Base-by-base conservation (phyloP, 257 asterid genomes). In the Nicotiana benthamiana region DNA sequence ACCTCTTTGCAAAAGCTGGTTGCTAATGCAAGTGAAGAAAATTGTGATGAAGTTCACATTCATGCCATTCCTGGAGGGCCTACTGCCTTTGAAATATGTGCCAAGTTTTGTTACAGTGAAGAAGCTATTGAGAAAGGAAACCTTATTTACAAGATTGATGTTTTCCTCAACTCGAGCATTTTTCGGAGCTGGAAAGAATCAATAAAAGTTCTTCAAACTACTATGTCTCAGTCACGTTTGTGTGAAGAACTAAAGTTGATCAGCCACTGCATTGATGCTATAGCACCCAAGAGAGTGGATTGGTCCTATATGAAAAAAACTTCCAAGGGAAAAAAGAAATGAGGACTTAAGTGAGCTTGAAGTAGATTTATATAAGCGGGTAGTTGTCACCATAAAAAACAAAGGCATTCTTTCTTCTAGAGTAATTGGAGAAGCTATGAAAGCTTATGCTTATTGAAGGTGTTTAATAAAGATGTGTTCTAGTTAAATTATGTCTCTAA, bases 341-440 rank as follows among this genome's bases (percentile, higher is more conserved):
- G 27, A 95, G 89, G 98, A 95, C 81, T n/a, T n/a, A 80, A 89
- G 85, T n/a, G 99, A 95, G 75, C 97, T 93, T 18, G 98, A 95
- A 40, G 87, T 93, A 15, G 98, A 93, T 70, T 81, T 95, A 28
- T 95, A 85, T 75, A 91, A 89, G 82, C 87, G 93, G 26, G 92
- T 93, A 46, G 85, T 95, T 36, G 46, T 82, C 54, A 59, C 84
- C n/a, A 88, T 95, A 10, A 91, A 87, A 83, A 89, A 67, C 82
- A 91, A 88, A 84, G 90, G 89, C 59, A 64, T 77, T 12, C 75
- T 93, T 63, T 86, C 94, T 9, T 83, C 75, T 15, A 98, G 91
- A 82, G 96, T 91, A 79, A 89, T 95, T 63, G 98, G 97, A 28
- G 97, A 93, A 77, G 98, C 97, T 79, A 80, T 92, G 79, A 95